phyloP scores from a whole-genome alignment of 2,329 filamentous ascomycete genomes.

The Beauveria australis region DNA sequence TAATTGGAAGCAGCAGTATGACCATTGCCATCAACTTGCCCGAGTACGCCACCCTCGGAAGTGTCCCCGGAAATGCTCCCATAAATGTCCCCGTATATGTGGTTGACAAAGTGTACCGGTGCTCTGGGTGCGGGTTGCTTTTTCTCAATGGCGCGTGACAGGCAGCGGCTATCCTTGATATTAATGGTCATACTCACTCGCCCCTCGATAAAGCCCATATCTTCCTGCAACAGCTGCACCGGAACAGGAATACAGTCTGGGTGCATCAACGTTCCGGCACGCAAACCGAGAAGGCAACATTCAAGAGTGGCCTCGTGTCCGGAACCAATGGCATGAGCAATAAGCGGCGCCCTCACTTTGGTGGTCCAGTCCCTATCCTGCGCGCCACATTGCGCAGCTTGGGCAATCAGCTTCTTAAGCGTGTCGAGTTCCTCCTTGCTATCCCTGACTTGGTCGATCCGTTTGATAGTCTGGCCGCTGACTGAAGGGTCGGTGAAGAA shows the following conservation, averaged over 20 bases:
- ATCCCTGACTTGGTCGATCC: neutral
- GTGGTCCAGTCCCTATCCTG: too few species aligned
- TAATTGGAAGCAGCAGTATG: neutral
- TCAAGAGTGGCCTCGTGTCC: too few species aligned
- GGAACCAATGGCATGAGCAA: too few species aligned
- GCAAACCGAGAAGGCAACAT: too few species aligned
- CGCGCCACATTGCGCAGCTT: neutral
- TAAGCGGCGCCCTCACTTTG: too few species aligned
- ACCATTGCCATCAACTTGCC: neutral
- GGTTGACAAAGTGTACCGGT: neutral
- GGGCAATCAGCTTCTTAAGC: neutral
- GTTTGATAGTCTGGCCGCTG: neutral
- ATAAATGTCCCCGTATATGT: neutral
- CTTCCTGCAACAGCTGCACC: neutral
- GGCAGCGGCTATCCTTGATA: neutral
- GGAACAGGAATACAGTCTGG: neutral
- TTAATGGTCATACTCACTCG: neutral
- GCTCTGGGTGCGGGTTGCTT: neutral
- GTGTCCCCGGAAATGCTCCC: too few species aligned
- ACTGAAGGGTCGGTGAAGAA: neutral
- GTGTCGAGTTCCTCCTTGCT: neutral
- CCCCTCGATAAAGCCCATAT: neutral
- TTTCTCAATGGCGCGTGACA: neutral
- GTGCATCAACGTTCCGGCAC: neutral
- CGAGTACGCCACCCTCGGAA: too few species aligned